Percentiles rank a stretch among this genome's conserved stretches.
These are phyloP conservation scores for Xanthoceras sorbifolium DNA, from an alignment of 345 rosid species.

Conservation along the genomic window DNA sequence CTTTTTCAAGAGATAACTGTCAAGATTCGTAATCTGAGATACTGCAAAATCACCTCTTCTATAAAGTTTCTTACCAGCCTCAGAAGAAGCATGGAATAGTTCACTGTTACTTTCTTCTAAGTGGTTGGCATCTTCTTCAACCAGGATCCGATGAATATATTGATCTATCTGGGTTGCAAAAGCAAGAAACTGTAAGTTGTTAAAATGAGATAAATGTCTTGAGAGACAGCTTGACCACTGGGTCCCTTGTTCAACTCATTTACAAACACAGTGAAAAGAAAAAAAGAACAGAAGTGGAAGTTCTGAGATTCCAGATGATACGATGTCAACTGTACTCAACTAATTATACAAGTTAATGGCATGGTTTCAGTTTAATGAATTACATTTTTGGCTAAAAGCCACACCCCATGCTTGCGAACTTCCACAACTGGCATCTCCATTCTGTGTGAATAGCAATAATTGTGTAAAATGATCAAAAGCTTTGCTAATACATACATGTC, in stretches of 20 bases:
- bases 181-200: constrained; percentile 20
- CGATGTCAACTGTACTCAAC: constrained; percentile 20
- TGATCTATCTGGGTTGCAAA: constrained; percentile 68
- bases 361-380: constrained; percentile 34
- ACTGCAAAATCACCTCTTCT: constrained; percentile 76
- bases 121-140: constrained; percentile 72
- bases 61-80: constrained; percentile 74
- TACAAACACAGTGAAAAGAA: background rate
- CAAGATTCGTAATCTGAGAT: constrained; percentile 58
- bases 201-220: constrained; percentile 1
- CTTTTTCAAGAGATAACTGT: constrained; percentile 60
- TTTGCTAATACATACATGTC: background rate
- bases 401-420: constrained; percentile 77
- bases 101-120: constrained; percentile 35
- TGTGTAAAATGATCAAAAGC: constrained; percentile 20
- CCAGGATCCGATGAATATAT: constrained; percentile 72
- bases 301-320: constrained; percentile 8
- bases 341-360: constrained; percentile 23
- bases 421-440: constrained; percentile 94
- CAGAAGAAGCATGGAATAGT: constrained; percentile 62
- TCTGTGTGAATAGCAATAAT: constrained; percentile 48
- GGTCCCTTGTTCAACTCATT: constrained; percentile 5
- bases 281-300: constrained; percentile 7
- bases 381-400: constrained; percentile 91
- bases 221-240: background rate